These are phyloP conservation scores for Claviceps monticola DNA, from an alignment of 2,329 filamentous ascomycete genomes.

Conservation along the genomic window DNA sequence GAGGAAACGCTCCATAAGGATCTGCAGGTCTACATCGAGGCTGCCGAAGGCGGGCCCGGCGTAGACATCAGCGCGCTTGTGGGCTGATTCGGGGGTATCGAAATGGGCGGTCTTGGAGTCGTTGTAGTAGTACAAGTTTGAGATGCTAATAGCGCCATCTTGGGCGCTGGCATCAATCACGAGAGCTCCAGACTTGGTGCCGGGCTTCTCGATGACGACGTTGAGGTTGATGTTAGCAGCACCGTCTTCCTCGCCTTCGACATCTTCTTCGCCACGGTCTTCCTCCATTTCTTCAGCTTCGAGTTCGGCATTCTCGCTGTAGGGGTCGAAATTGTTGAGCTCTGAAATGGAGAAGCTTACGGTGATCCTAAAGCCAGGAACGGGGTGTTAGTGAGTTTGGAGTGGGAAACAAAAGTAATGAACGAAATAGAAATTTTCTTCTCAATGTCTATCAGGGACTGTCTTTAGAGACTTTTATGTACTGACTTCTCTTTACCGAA, in stretches of 20 bases:
- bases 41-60: constrained; percentile 85
- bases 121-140: constrained; percentile 81
- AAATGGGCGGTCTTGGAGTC: constrained; percentile 66
- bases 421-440: too few species aligned
- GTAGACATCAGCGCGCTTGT: constrained; percentile 66
- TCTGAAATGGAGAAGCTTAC: constrained; percentile 30
- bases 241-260: constrained; percentile 34
- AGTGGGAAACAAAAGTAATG: too few species aligned
- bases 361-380: constrained; percentile 21
- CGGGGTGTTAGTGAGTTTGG: not conserved
- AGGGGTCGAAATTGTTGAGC: constrained; percentile 26
- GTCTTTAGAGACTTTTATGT: not conserved
- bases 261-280: constrained; percentile 35
- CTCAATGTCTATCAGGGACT: too few species aligned
- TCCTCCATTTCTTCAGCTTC: constrained; percentile 28
- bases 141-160: constrained; percentile 74
- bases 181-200: constrained; percentile 57
- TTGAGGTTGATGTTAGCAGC: constrained; percentile 71
- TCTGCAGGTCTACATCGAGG: constrained; percentile 90
- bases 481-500: constrained; percentile 79
- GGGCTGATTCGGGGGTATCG: constrained; percentile 60
- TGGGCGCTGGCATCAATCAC: constrained; percentile 77
- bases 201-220: constrained; percentile 77
- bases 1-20: constrained; percentile 82
- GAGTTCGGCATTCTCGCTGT: constrained; percentile 22